Evolutionary conservation across 805 yeast species (phyloP), one percentile per base, ranked within the genome.

Genomic region (Geotrichum ghanense): DNA sequence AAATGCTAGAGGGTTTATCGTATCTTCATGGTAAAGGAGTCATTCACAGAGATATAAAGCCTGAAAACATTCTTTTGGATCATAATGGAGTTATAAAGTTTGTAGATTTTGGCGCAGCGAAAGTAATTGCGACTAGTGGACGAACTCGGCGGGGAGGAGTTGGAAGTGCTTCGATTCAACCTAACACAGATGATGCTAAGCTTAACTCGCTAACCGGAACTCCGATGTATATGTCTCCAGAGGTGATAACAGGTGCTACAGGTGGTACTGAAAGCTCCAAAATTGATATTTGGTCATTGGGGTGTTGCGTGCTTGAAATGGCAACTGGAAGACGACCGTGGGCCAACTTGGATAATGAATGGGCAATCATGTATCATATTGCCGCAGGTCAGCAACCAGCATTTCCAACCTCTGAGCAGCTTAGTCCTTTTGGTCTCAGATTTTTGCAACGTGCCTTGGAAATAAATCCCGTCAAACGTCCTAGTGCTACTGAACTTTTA

Each of bases 211-310:
- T 83, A 70, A 80, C 95, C 1, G 98, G 98, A 37, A 92, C 98
- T 0, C 97, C 97, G 14, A 92, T 90, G 97, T 92, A 92, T 66
- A 90, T 92, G 97, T 87, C 97, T 0, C 98, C 98, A 0, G 98
- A 92, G 58, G 84, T 86, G 0, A 86, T 92, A 49, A 85, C 92
- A 1, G 97, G 97, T 1, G 71, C 75, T 3, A 64, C 72, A 1
- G 59, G 73, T 1, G 82, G 81, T 26, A 68, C 70, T 47, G 75
- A 72, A 52, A 89, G 89, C 2, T 78, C 80, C 2, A 92, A 92
- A 64, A 75, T 70, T 48, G 98, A 92, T 66, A 84, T 92, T 26
- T 92, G 98, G 98, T 87, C 98, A 0, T 69, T 90, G 35, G 98
- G 98, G 2, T 92, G 98, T 64, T 90, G 95, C 64, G 83, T 92